These are phyloP conservation scores for Corynascus novoguineensis DNA, from an alignment of 495 filamentous ascomycete genomes.

Conservation along the genomic window DNA sequence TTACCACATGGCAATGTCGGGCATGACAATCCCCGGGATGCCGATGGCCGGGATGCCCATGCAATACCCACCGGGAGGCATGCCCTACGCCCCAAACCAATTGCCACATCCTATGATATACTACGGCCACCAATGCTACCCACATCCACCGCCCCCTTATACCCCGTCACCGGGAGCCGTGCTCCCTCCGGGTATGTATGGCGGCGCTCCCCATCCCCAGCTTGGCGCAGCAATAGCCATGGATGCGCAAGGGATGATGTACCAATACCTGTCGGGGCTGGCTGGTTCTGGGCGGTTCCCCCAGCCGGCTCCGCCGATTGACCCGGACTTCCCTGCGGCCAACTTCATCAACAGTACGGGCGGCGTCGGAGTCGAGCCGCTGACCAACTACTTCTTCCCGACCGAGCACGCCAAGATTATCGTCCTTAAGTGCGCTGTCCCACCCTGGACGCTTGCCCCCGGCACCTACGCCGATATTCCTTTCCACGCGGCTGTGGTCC, in stretches of 20 bases:
- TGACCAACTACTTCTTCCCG: constrained; percentile 50
- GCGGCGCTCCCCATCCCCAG: neutral
- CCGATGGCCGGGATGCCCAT: neutral
- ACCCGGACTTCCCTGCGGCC: constrained; percentile 48
- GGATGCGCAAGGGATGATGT: constrained; percentile 1
- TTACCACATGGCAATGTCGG: too few relatives aligned
- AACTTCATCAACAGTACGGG: constrained; percentile 54
- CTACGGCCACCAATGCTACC: neutral
- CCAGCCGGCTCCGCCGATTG: constrained; percentile 32
- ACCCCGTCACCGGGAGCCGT: neutral
- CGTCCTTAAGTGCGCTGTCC: constrained; percentile 36
- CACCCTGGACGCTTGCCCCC: constrained; percentile 40
- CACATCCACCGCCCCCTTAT: neutral
- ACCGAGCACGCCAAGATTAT: constrained; percentile 45
- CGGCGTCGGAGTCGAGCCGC: constrained; percentile 47
- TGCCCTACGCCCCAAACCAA: neutral
- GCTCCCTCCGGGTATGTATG: neutral
- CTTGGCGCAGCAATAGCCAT: constrained; percentile 14
- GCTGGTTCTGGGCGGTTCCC: constrained; percentile 27
- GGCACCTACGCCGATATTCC: constrained; percentile 21
- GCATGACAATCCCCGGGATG: neutral
- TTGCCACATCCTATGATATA: neutral
- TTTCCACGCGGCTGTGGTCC: constrained; percentile 38
- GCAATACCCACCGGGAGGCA: neutral
- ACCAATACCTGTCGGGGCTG: constrained; percentile 21